Percentiles rank a stretch among this genome's conserved stretches.
These are phyloP conservation scores for Conticribra weissflogii DNA, from an alignment of 108 stramenopile species.

Conservation along the genomic window DNA sequence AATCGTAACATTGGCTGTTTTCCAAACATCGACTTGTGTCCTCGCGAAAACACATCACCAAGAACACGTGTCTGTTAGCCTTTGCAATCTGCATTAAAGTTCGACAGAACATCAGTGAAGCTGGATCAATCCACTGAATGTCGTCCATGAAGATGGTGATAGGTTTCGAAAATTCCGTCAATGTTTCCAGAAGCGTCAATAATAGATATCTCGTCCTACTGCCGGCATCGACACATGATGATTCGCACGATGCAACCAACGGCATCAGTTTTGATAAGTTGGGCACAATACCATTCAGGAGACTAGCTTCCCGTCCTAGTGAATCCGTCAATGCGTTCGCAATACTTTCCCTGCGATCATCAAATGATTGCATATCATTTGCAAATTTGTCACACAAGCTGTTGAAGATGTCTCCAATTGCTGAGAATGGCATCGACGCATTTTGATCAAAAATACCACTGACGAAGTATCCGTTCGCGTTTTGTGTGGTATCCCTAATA, in stretches of 20 bases:
- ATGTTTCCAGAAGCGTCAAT: background rate
- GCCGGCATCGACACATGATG: slow-evolving; percentile 6
- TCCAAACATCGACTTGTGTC: background rate
- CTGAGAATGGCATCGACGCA: slow-evolving; percentile 13
- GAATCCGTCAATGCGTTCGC: slow-evolving; percentile 1
- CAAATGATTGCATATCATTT: background rate
- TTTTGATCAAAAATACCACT: slow-evolving; percentile 40
- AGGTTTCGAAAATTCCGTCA: background rate
- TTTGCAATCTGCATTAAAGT: slow-evolving; percentile 18
- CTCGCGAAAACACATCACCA: slow-evolving; percentile 28
- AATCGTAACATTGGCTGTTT: background rate
- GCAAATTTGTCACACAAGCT: slow-evolving; percentile 18
- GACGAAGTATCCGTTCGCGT: slow-evolving; percentile 17
- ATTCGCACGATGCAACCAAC: background rate
- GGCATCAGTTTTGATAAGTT: slow-evolving; percentile 24
- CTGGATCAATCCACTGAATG: slow-evolving; percentile 20
- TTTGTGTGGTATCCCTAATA: slow-evolving; percentile 6
- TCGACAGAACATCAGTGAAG: slow-evolving; percentile 13
- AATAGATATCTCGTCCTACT: background rate
- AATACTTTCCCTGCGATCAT: background rate
- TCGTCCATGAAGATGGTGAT: background rate
- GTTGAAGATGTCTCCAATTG: slow-evolving; percentile 18
- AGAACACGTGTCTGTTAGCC: slow-evolving; percentile 6
- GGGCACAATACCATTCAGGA: slow-evolving; percentile 17
- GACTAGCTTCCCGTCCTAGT: slow-evolving; percentile 1